These are phyloP conservation scores for Cryphonectria radicalis DNA, from an alignment of 2,329 filamentous ascomycete species.

Conservation along the genomic window DNA sequence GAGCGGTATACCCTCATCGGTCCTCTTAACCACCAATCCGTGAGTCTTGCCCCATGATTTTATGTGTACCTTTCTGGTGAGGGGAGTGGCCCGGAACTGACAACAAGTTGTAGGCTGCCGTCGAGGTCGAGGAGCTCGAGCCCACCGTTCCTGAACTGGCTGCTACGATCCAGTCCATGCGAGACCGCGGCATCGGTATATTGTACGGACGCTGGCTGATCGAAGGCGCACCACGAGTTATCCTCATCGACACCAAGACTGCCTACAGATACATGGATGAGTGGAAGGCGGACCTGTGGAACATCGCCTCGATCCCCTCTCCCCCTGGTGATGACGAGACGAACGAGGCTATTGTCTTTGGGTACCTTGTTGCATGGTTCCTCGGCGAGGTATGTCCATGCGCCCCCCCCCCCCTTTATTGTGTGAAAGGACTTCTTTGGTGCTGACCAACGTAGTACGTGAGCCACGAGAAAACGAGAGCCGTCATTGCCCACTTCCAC, in stretches of 20 bases:
- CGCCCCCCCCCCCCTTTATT: neutral
- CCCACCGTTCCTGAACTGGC: conserved; percentile 80
- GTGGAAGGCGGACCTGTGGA: conserved; percentile 97
- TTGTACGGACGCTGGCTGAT: conserved; percentile 97
- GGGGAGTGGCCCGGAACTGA: conserved; percentile 31
- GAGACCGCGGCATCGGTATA: conserved; percentile 84
- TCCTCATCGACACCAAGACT: conserved; percentile 93
- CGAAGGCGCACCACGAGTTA: conserved; percentile 89
- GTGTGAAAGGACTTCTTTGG: neutral
- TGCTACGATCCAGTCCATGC: conserved; percentile 89
- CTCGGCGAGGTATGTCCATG: conserved; percentile 78
- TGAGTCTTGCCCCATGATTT: conserved; percentile 50
- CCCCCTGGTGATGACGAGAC: conserved; percentile 92
- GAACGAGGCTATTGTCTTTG: conserved; percentile 96
- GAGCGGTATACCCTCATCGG: conserved; percentile 95
- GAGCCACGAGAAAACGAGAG: conserved; percentile 86
- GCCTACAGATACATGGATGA: conserved; percentile 91
- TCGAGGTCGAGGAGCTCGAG: conserved; percentile 93
- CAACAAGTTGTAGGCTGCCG: conserved; percentile 69
- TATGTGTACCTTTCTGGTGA: neutral
- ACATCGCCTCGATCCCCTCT: conserved; percentile 88
- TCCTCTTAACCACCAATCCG: conserved; percentile 87
- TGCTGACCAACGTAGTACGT: conserved; percentile 68
- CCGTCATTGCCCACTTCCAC: conserved; percentile 97
- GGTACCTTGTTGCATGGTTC: conserved; percentile 97